Evolutionary conservation across 2,329 filamentous ascomycete species (phyloP).

Genomic region (Xylaria sp.): DNA sequence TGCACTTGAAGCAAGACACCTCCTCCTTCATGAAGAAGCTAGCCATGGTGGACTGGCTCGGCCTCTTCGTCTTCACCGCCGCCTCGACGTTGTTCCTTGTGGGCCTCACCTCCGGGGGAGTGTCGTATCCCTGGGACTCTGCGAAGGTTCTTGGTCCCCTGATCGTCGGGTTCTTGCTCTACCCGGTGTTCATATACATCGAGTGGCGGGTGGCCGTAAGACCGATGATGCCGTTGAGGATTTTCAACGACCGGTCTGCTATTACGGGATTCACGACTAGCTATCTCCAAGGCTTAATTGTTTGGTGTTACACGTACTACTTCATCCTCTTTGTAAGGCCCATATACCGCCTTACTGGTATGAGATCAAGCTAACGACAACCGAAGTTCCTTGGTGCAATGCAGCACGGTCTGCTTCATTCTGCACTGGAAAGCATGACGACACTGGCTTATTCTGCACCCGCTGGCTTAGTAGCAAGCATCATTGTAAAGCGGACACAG

Average conservation of each 20-base stretch:
- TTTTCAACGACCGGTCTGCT: not conserved
- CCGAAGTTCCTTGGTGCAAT: not conserved
- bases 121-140: not conserved
- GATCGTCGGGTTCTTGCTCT: not conserved
- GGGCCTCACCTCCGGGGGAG: not conserved
- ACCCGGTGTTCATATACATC: not conserved
- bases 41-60: not conserved
- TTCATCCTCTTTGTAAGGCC: not conserved
- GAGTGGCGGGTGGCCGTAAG: not conserved
- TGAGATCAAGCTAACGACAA: not conserved
- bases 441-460: not conserved
- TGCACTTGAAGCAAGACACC: not conserved
- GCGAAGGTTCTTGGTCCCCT: not conserved
- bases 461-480: not conserved
- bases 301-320: not conserved
- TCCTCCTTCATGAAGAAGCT: not conserved
- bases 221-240: not conserved
- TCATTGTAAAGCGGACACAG: not conserved
- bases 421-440: not conserved
- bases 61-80: not conserved
- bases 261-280: not conserved
- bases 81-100: not conserved
- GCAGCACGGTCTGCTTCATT: not conserved
- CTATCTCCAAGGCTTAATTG: not conserved
- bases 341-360: not conserved